Conservation (phyloP, 2,329 filamentous ascomycete species). For the Eurotiales sp. region DNA sequence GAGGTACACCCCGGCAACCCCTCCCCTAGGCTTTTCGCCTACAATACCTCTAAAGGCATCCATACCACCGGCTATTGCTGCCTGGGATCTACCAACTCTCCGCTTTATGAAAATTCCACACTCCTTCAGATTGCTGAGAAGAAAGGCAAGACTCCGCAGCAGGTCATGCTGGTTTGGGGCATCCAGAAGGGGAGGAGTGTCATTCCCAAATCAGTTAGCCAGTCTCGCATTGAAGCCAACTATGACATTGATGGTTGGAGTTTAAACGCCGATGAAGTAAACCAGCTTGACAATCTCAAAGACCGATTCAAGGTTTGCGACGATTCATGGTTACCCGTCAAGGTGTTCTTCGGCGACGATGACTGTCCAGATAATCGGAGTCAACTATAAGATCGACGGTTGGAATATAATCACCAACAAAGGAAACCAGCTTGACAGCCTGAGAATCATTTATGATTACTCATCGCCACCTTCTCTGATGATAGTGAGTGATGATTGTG, state of each 20-base stretch:
- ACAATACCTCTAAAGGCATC: conserved; percentile 51
- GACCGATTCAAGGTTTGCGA: conserved; percentile 79
- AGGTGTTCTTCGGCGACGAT: conserved; percentile 79
- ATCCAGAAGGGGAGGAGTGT: conserved; percentile 75
- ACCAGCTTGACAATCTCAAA: conserved; percentile 61
- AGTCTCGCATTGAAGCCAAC: conserved; percentile 70
- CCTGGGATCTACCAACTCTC: conserved; percentile 52
- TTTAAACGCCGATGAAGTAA: conserved; percentile 68
- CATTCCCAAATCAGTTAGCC: conserved; percentile 78
- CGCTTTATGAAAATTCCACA: conserved; percentile 51
- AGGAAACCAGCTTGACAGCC: too few relatives aligned
- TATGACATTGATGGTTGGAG: conserved; percentile 71
- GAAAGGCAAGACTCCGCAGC: conserved; percentile 53
- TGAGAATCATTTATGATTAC: too few relatives aligned
- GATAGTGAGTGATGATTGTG: too few relatives aligned
- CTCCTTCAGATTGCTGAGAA: conserved; percentile 52
- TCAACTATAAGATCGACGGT: too few relatives aligned
- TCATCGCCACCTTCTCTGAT: too few relatives aligned
- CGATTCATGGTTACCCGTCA: conserved; percentile 66
- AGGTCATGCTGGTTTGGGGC: conserved; percentile 65
- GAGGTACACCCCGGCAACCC: conserved; percentile 64
- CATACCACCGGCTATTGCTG: conserved; percentile 55
- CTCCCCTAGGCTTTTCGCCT: conserved; percentile 55
- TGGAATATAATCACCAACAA: too few relatives aligned
- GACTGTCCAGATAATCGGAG: conserved; percentile 49